A percentile compares a stretch with the other conserved stretches of the same genome.
These are phyloP conservation scores for Lactifluus pinguis DNA, from an alignment of 768 basidiomycete genomes.

Conservation along the genomic window DNA sequence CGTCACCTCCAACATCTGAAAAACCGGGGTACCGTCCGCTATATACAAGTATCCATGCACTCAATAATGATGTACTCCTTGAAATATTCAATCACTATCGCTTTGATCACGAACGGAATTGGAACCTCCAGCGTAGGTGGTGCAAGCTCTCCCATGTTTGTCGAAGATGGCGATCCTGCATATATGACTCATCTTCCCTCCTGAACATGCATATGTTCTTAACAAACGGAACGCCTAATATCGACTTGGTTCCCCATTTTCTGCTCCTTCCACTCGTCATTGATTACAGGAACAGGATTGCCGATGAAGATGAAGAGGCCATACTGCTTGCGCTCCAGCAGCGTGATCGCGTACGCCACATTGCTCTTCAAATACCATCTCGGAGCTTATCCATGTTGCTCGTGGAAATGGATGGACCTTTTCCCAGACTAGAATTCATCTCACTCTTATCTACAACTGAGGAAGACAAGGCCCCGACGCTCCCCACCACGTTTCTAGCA, in stretches of 20 bases:
- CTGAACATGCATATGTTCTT: not conserved
- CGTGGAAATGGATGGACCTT: not conserved
- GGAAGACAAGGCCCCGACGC: not conserved
- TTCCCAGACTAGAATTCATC: not conserved
- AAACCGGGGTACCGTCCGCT: not conserved
- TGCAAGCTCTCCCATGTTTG: conserved; percentile 4
- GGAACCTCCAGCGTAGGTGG: not conserved
- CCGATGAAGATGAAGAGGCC: not conserved
- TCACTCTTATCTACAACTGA: not conserved
- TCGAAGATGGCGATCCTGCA: not conserved
- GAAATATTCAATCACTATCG: not conserved
- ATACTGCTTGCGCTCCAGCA: not conserved
- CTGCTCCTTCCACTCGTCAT: not conserved
- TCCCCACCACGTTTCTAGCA: not conserved
- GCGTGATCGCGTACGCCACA: not conserved
- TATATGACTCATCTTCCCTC: not conserved
- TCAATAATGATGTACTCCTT: not conserved
- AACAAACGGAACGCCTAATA: not conserved
- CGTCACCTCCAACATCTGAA: not conserved
- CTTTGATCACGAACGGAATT: not conserved
- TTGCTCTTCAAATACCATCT: not conserved
- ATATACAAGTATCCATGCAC: not conserved
- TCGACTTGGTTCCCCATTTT: not conserved
- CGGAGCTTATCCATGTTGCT: not conserved
- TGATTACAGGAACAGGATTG: not conserved